Base-by-base conservation (phyloP, 2,329 filamentous ascomycete species). In the Colletotrichum sp. region DNA sequence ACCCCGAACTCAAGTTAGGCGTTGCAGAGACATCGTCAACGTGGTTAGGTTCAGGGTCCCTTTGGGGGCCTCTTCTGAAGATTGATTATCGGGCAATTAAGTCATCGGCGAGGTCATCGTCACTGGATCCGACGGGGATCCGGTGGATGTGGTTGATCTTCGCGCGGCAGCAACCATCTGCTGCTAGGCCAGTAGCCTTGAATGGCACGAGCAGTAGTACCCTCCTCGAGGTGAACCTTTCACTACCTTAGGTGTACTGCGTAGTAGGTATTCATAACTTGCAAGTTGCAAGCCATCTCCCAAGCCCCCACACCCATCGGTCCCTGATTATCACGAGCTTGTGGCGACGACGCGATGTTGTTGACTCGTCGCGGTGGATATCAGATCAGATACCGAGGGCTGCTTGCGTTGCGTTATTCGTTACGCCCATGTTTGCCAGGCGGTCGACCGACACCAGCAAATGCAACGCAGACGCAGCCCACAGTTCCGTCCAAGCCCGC, bases 31-130 rank as follows among this genome's bases (percentile, higher is more conserved):
- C 27, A 65, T 73, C 43, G 34, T 69, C 58, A 69, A 69, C 22
- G 64, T 60, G 58, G 74, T 69, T 22, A 32, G 70, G 74, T 66
- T 65, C 58, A 74, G 65, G 70, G 74, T 74, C 64, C 7, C 10
- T 70, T 60, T 67, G 25, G 74, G 36, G 65, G 48, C 43, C 43
- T 32, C 28, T 22, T 74, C 43, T 65, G 36, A 60, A 52, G 70
- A 75, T 73, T 34, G 58, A 61, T 48, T 60, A 28, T 73, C 70
- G 70, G 74, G 70, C 43, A 76, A 73, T 76, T 65, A 65, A 32
- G 55, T 75, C 70, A 73, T 73, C 64, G 52, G 55, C n/a, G 65
- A 65, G 39, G 27, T 52, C 64, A 75, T 75, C 30, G 32, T 73
- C 12, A 28, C 32, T 62, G 32, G 64, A 64, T 55, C 72, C 62